phyloP scores from a whole-genome alignment of 257 asterid genomes.

The Plantago major region DNA sequence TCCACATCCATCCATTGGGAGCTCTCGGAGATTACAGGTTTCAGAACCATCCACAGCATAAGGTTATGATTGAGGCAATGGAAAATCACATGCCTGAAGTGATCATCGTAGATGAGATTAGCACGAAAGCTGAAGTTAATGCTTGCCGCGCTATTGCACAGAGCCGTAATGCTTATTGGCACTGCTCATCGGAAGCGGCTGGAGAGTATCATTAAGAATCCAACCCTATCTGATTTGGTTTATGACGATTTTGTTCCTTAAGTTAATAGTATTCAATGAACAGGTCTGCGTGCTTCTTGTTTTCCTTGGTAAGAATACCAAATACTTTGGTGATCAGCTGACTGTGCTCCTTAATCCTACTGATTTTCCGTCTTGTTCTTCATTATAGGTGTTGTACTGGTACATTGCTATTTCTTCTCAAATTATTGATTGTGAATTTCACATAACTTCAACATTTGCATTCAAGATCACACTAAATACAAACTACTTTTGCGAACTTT shows the following conservation, averaged over 20 bases:
- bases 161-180: constrained; percentile 84
- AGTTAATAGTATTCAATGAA: background rate
- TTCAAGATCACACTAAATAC: no score
- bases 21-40: constrained; percentile 78
- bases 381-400: no score
- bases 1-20: constrained; percentile 75
- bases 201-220: constrained; percentile 62
- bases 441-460: no score
- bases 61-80: constrained; percentile 80
- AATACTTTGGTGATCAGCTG: no score
- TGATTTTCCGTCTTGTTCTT: no score
- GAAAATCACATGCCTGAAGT: constrained; percentile 94
- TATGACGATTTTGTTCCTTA: constrained; percentile 24
- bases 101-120: constrained; percentile 73
- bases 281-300: background rate
- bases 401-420: no score
- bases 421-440: no score
- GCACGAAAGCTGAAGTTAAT: constrained; percentile 70
- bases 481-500: no score
- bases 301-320: background rate
- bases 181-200: constrained; percentile 75
- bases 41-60: constrained; percentile 55
- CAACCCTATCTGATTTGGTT: constrained; percentile 60
- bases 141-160: constrained; percentile 79
- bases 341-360: no score